Conservation (phyloP, 2,329 filamentous ascomycete genomes). For the Monilinia aucupariae region DNA sequence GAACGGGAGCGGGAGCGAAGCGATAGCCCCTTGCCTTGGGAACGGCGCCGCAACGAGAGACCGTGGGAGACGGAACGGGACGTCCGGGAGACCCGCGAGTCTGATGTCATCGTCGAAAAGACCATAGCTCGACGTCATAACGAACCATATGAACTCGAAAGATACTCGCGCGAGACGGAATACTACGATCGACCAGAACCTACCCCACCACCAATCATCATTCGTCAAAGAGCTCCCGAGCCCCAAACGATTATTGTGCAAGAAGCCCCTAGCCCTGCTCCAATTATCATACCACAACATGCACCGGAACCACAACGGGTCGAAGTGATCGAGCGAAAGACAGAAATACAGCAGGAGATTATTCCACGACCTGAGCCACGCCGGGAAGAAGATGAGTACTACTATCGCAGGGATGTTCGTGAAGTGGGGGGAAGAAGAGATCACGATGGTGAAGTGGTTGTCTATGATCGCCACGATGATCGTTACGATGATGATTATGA, state of each 20-base stretch:
- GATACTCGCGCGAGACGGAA: constrained; percentile 57
- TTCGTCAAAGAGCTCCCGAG: constrained; percentile 51
- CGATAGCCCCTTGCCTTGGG: constrained; percentile 30
- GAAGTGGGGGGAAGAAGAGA: constrained; percentile 27
- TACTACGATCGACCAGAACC: constrained; percentile 52
- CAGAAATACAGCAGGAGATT: constrained; percentile 27
- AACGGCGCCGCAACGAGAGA: constrained; percentile 27
- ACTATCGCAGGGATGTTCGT: constrained; percentile 36
- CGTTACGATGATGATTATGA: constrained; percentile 40
- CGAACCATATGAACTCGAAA: constrained; percentile 46
- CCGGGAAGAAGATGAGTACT: constrained; percentile 35
- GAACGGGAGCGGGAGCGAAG: constrained; percentile 35
- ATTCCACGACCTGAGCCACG: constrained; percentile 26
- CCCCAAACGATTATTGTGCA: constrained; percentile 57
- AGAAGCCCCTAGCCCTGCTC: constrained; percentile 49
- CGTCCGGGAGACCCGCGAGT: constrained; percentile 25
- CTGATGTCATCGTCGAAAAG: constrained; percentile 24
- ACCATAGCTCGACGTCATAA: constrained; percentile 27
- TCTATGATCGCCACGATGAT: constrained; percentile 39
- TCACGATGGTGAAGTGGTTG: constrained; percentile 28
- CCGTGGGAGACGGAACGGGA: constrained; percentile 31
- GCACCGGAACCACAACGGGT: constrained; percentile 26
- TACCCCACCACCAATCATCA: constrained; percentile 48
- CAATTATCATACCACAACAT: constrained; percentile 40
- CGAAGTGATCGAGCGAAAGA: constrained; percentile 28